Evolutionary conservation across 257 asterid species (phyloP).

Genomic region (Buddleja alternifolia): DNA sequence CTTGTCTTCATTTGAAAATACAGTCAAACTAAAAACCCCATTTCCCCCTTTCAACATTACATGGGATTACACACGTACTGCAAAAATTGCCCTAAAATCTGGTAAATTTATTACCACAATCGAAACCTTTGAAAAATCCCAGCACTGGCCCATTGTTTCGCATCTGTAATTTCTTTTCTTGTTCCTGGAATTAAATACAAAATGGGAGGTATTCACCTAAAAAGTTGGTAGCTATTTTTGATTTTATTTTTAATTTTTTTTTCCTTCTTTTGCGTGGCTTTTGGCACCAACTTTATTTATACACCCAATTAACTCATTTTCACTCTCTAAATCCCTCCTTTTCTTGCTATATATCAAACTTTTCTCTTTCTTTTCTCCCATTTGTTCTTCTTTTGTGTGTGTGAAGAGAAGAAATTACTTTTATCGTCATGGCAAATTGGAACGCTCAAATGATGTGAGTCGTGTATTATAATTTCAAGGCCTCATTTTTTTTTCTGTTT

Average conservation of each 20-base stretch:
- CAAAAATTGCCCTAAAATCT: no score
- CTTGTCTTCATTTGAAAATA: no score
- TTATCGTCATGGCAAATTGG: conserved; percentile 36
- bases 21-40: no score
- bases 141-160: neutral
- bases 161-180: neutral
- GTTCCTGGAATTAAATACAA: conserved; percentile 11
- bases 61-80: no score
- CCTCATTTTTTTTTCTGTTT: neutral
- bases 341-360: neutral
- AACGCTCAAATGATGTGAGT: conserved; percentile 45
- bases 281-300: neutral
- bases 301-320: conserved; percentile 11
- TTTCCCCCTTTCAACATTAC: no score
- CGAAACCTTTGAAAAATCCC: no score
- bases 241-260: no score
- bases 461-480: neutral
- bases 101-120: no score
- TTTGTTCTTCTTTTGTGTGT: neutral
- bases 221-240: neutral
- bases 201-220: no score
- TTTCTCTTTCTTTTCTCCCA: neutral
- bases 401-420: neutral
- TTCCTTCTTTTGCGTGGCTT: conserved; percentile 35
- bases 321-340: conserved; percentile 4